Evolutionary conservation across 108 stramenopile genomes (phyloP).

Genomic region (Skeletonema potamos): DNA sequence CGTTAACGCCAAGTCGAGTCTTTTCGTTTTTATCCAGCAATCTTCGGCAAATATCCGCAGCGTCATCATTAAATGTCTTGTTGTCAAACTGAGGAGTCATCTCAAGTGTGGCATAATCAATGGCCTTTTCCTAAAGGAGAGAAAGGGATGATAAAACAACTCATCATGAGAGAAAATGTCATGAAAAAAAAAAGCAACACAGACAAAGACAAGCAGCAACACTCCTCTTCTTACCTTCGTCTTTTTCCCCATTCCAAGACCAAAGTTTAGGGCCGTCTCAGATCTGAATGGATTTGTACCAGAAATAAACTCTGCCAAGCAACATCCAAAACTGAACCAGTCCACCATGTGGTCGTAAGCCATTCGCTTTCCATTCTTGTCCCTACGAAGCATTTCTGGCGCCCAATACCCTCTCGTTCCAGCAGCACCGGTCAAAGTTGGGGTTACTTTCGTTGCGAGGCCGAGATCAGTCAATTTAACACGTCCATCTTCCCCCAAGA

Average conservation of each 20-base stretch:
- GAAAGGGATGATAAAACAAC: not conserved
- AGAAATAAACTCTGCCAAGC: slow-evolving; percentile 91
- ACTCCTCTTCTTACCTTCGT: slow-evolving; percentile 67
- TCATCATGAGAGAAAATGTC: not conserved
- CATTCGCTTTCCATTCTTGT: slow-evolving; percentile 81
- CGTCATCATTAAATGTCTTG: slow-evolving; percentile 64
- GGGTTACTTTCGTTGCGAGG: slow-evolving; percentile 87
- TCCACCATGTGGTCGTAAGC: slow-evolving; percentile 88
- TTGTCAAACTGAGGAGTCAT: slow-evolving; percentile 85
- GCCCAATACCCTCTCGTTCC: slow-evolving; percentile 95
- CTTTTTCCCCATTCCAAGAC: slow-evolving; percentile 68
- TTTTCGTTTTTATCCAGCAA: slow-evolving; percentile 83
- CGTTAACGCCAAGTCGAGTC: slow-evolving; percentile 76
- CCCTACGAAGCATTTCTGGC: slow-evolving; percentile 92
- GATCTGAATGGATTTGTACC: slow-evolving; percentile 94
- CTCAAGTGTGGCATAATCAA: slow-evolving; percentile 84
- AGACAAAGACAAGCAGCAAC: not conserved
- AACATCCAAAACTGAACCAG: slow-evolving; percentile 95
- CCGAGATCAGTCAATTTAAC: slow-evolving; percentile 92
- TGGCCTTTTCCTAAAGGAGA: slow-evolving; percentile 74
- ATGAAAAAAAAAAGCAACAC: not conserved
- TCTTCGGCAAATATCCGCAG: slow-evolving; percentile 77
- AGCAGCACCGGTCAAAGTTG: slow-evolving; percentile 79
- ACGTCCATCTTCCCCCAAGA: slow-evolving; percentile 88
- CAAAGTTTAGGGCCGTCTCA: slow-evolving; percentile 84